A percentile compares a stretch with the other conserved stretches of the same genome.
Conservation (phyloP, 495 filamentous ascomycete genomes). For the Durotheca rogersii region DNA sequence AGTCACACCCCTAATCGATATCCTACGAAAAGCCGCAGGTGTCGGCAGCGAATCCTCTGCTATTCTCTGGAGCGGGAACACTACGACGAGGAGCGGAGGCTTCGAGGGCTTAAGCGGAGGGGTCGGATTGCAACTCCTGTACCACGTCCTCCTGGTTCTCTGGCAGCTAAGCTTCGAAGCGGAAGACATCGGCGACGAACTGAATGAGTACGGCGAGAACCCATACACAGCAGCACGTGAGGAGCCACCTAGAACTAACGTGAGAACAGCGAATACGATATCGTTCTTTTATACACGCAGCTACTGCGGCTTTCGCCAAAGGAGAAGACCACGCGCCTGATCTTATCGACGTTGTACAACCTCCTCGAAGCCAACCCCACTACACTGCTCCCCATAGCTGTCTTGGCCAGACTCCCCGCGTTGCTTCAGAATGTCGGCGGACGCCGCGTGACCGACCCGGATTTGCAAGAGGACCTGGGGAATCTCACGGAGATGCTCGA, state of each 20-base stretch:
- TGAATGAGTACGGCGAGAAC: constrained; percentile 67
- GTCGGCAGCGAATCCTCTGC: constrained; percentile 63
- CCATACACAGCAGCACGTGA: not conserved
- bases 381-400: constrained; percentile 76
- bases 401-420: constrained; percentile 77
- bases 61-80: constrained; percentile 63
- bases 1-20: constrained; percentile 75
- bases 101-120: constrained; percentile 71
- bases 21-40: constrained; percentile 77
- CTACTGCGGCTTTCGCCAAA: constrained; percentile 91
- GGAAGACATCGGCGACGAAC: constrained; percentile 74
- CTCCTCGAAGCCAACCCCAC: constrained; percentile 74
- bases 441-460: constrained; percentile 84
- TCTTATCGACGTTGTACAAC: constrained; percentile 85
- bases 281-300: constrained; percentile 85
- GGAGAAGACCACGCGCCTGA: constrained; percentile 93
- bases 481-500: constrained; percentile 76
- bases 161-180: constrained; percentile 98
- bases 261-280: constrained; percentile 76
- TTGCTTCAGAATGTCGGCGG: constrained; percentile 76
- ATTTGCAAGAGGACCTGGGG: constrained; percentile 83
- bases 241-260: constrained; percentile 22
- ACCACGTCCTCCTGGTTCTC: constrained; percentile 86
- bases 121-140: constrained; percentile 89
- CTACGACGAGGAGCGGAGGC: constrained; percentile 52